Percentiles rank a stretch among this genome's conserved stretches.
These are phyloP conservation scores for Leavenworthia alabamica DNA, from an alignment of 345 rosid genomes.

Conservation along the genomic window DNA sequence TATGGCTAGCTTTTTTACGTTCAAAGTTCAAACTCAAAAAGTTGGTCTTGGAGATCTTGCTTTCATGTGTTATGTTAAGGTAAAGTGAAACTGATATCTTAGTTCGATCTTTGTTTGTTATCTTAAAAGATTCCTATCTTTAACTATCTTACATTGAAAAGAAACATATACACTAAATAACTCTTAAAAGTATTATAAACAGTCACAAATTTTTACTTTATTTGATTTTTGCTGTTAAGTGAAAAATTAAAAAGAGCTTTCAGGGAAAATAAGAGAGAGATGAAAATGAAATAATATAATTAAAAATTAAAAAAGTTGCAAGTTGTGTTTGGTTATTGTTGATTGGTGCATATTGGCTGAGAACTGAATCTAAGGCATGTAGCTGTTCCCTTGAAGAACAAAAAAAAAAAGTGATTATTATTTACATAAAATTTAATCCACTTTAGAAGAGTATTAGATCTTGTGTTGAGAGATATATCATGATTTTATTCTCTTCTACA, in stretches of 20 bases:
- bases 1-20: too few relatives aligned
- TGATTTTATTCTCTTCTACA: constrained; percentile 32
- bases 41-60: constrained; percentile 23
- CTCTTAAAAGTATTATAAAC: not conserved
- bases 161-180: not conserved
- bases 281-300: not conserved
- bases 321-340: constrained; percentile 29
- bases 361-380: constrained; percentile 24
- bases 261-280: not conserved
- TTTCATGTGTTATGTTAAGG: constrained; percentile 29
- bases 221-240: not conserved
- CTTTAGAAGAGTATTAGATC: constrained; percentile 24
- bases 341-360: constrained; percentile 24
- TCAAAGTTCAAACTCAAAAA: constrained; percentile 24
- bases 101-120: constrained; percentile 30
- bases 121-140: constrained; percentile 25
- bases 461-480: constrained; percentile 19
- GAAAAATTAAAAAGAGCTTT: not conserved
- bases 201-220: not conserved
- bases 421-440: constrained; percentile 2
- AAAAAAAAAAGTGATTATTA: not conserved
- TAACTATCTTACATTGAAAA: constrained; percentile 2
- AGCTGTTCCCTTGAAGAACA: constrained; percentile 19
- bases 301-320: constrained; percentile 17
- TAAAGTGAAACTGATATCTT: constrained; percentile 34